Conservation (phyloP, 306 rosid genomes). For the Corylus americana region DNA sequence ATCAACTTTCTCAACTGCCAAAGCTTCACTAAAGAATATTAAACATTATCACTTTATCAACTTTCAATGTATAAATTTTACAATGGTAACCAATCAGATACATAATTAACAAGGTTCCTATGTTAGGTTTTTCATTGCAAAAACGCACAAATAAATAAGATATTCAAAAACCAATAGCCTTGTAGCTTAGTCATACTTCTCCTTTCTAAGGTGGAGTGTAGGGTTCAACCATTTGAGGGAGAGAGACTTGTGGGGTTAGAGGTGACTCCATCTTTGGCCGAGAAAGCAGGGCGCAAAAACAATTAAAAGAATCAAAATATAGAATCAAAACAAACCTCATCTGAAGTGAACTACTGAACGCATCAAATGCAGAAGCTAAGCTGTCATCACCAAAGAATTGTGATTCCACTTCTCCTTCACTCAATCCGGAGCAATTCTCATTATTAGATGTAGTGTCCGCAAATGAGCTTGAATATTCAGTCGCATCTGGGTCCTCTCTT, state of each 20-base stretch:
- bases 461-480: constrained; percentile 88
- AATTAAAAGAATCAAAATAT: background rate
- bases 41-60: background rate
- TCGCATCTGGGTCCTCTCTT: constrained; percentile 78
- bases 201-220: background rate
- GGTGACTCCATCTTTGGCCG: constrained; percentile 13
- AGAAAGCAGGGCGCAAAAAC: constrained; percentile 1
- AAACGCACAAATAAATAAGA: background rate
- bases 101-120: background rate
- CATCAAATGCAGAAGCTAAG: constrained; percentile 45
- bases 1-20: background rate
- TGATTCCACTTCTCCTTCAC: constrained; percentile 84
- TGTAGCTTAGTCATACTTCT: background rate
- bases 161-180: background rate
- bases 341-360: constrained; percentile 41
- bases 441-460: constrained; percentile 58
- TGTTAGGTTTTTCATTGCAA: background rate
- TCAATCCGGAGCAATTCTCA: constrained; percentile 51
- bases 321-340: constrained; percentile 46
- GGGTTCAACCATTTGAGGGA: background rate
- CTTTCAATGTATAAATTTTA: background rate
- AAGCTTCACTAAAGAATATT: too few species aligned
- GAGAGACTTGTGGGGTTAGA: background rate
- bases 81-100: background rate
- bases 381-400: constrained; percentile 52